Percentiles rank a stretch among this genome's conserved stretches.
These are phyloP conservation scores for Fusarium newnesense DNA, from an alignment of 2,329 filamentous ascomycete species.

Conservation along the genomic window DNA sequence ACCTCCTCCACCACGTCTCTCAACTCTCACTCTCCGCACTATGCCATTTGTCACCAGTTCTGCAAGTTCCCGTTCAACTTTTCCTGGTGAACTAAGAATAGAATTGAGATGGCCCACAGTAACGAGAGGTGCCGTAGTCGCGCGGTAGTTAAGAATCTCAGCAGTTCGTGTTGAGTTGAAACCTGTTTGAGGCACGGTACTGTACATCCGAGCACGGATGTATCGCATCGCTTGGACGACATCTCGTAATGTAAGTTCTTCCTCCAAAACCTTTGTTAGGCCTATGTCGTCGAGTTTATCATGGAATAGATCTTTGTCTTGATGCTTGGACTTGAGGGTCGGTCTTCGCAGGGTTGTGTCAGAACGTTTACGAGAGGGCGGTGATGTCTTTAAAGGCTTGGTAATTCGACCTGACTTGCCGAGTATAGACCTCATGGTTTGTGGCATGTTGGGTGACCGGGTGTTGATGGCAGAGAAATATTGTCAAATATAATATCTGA, in stretches of 20 bases:
- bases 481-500: not conserved
- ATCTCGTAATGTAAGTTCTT: slow-evolving; percentile 67
- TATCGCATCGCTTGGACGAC: slow-evolving; percentile 73
- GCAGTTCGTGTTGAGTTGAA: slow-evolving; percentile 72
- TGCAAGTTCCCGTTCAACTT: slow-evolving; percentile 74
- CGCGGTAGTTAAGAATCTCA: slow-evolving; percentile 71
- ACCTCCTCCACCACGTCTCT: slow-evolving; percentile 67
- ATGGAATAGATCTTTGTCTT: slow-evolving; percentile 48
- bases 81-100: slow-evolving; percentile 69
- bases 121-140: slow-evolving; percentile 69
- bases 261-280: slow-evolving; percentile 63
- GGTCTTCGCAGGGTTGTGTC: slow-evolving; percentile 43
- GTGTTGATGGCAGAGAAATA: not conserved
- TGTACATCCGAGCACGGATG: slow-evolving; percentile 72
- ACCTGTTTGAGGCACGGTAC: slow-evolving; percentile 68
- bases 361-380: slow-evolving; percentile 23
- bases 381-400: slow-evolving; percentile 43
- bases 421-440: slow-evolving; percentile 52
- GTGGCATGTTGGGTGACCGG: slow-evolving; percentile 36
- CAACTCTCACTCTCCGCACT: slow-evolving; percentile 71
- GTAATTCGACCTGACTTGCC: slow-evolving; percentile 50
- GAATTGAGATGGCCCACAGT: slow-evolving; percentile 74
- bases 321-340: slow-evolving; percentile 35
- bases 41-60: slow-evolving; percentile 67
- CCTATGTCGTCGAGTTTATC: slow-evolving; percentile 69